Percentiles rank a stretch among this genome's conserved stretches.
Evolutionary conservation across 805 yeast species (phyloP).

Genomic region (Clavispora fructus): DNA sequence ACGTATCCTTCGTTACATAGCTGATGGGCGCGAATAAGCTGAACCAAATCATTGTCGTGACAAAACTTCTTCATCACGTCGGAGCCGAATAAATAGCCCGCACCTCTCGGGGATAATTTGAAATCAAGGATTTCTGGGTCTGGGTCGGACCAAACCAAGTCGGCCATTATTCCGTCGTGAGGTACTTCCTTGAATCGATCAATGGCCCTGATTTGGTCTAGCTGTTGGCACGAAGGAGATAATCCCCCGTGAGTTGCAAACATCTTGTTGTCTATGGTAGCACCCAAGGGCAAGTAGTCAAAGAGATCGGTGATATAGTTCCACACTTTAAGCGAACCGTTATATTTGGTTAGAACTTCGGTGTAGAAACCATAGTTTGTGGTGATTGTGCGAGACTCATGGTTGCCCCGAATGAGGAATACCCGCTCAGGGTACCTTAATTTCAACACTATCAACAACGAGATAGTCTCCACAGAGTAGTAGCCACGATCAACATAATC

Average conservation of each 20-base stretch:
- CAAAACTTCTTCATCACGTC: constrained; percentile 87
- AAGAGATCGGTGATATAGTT: constrained; percentile 83
- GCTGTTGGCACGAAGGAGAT: constrained; percentile 89
- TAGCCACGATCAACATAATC: constrained; percentile 96
- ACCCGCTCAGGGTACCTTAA: constrained; percentile 83
- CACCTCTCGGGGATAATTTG: constrained; percentile 90
- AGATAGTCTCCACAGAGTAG: constrained; percentile 89
- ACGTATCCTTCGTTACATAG: constrained; percentile 95
- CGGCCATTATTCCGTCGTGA: constrained; percentile 99
- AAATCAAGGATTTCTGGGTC: constrained; percentile 72
- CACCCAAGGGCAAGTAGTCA: constrained; percentile 66
- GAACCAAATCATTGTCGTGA: constrained; percentile 68
- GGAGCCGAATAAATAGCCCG: constrained; percentile 93
- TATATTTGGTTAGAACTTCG: constrained; percentile 88
- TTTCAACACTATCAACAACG: constrained; percentile 74
- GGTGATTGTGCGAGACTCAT: constrained; percentile 93
- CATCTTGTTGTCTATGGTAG: constrained; percentile 77
- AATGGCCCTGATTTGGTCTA: constrained; percentile 85
- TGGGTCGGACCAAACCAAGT: constrained; percentile 97
- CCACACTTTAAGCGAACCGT: constrained; percentile 73
- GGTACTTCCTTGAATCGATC: constrained; percentile 95
- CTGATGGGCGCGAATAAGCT: constrained; percentile 91
- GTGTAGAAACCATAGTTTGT: constrained; percentile 96
- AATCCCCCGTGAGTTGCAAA: constrained; percentile 97
- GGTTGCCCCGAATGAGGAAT: constrained; percentile 85